Evolutionary conservation across 2,329 filamentous ascomycete genomes (phyloP).

Genomic region (Clonostachys rhizophaga): DNA sequence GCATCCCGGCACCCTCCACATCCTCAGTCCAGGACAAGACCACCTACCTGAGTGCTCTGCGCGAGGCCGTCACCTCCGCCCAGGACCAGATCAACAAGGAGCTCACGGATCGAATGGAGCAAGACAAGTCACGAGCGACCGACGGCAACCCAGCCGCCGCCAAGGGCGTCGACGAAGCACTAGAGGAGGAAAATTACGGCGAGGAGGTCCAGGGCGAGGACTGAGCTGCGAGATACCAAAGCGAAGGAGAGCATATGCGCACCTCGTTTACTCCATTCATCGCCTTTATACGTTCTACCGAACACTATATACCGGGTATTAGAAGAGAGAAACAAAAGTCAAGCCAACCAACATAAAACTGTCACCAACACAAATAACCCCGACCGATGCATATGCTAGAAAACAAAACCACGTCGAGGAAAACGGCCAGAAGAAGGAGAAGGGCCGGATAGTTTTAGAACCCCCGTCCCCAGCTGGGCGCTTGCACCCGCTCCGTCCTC

Average conservation of each 20-base stretch:
- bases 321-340: constrained; percentile 11
- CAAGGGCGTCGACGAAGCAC: constrained; percentile 40
- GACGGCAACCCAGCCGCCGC: constrained; percentile 8
- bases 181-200: constrained; percentile 76
- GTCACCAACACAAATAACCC: constrained; percentile 7
- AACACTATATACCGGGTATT: constrained; percentile 15
- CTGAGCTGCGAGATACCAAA: constrained; percentile 7
- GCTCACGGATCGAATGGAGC: constrained; percentile 69
- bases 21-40: constrained; percentile 44
- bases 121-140: constrained; percentile 52
- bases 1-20: constrained; percentile 24
- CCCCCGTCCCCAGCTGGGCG: constrained; percentile 28
- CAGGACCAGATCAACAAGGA: constrained; percentile 67
- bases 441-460: constrained; percentile 12
- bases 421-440: no score
- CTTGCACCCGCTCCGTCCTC: constrained; percentile 22
- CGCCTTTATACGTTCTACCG: no score
- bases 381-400: constrained; percentile 14
- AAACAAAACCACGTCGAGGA: constrained; percentile 1
- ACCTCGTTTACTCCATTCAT: no score
- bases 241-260: no score
- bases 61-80: constrained; percentile 48
- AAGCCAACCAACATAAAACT: not conserved
- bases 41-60: constrained; percentile 54
- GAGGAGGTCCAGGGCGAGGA: constrained; percentile 70